Evolutionary conservation across 495 filamentous ascomycete species (phyloP).

Genomic region (Annulohypoxylon stygium): DNA sequence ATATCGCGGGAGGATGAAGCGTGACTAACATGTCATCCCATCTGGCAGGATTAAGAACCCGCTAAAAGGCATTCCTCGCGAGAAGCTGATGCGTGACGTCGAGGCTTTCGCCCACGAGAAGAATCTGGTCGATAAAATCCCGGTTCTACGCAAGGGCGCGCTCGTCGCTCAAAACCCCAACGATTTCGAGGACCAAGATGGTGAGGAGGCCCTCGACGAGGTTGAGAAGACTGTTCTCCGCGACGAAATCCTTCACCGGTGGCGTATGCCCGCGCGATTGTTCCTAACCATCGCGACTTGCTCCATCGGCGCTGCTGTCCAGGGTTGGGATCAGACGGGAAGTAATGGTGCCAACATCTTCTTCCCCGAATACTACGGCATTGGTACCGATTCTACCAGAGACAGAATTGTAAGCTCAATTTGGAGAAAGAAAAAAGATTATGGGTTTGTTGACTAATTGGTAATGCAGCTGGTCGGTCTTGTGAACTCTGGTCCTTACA

Average conservation of each 20-base stretch:
- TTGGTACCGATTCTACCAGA: constrained; percentile 59
- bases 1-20: neutral
- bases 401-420: constrained; percentile 59
- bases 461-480: constrained; percentile 57
- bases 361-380: constrained; percentile 66
- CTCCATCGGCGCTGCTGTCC: constrained; percentile 81
- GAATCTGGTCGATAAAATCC: constrained; percentile 63
- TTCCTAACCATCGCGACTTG: constrained; percentile 74
- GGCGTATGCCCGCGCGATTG: constrained; percentile 72
- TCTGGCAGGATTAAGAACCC: constrained; percentile 67
- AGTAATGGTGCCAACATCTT: constrained; percentile 80
- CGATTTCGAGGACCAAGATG: constrained; percentile 64
- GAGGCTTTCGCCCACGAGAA: constrained; percentile 67
- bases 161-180: constrained; percentile 73
- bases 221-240: constrained; percentile 66
- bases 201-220: constrained; percentile 65
- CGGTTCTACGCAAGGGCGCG: constrained; percentile 71
- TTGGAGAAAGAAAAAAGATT: constrained; percentile 38
- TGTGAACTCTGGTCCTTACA: constrained; percentile 66
- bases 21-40: constrained; percentile 31
- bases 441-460: constrained; percentile 15
- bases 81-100: constrained; percentile 67
- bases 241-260: constrained; percentile 71
- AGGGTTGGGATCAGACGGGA: constrained; percentile 81
- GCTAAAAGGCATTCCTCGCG: constrained; percentile 66